phyloP scores from a whole-genome alignment of 108 stramenopile genomes.

The Fistulifera solaris region DNA sequence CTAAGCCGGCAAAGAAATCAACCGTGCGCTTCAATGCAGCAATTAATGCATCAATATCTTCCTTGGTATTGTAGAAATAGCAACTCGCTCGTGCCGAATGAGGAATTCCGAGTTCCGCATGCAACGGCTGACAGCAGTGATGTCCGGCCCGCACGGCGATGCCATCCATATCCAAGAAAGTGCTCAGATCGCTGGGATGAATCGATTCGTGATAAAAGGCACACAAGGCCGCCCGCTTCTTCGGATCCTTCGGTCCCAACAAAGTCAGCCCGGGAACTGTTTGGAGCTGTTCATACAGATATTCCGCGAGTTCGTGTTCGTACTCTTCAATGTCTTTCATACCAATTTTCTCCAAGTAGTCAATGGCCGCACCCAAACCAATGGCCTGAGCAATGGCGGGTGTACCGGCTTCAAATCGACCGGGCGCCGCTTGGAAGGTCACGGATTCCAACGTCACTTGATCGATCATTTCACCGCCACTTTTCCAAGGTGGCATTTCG shows the following conservation, averaged over 20 bases:
- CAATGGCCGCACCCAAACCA: slow-evolving; percentile 84
- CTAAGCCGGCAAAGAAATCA: slow-evolving; percentile 48
- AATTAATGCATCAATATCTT: slow-evolving; percentile 79
- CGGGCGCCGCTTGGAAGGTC: slow-evolving; percentile 83
- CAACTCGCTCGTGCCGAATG: slow-evolving; percentile 83
- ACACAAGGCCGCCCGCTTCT: slow-evolving; percentile 42
- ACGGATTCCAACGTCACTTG: slow-evolving; percentile 77
- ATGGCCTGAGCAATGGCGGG: slow-evolving; percentile 93
- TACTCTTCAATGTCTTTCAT: slow-evolving; percentile 85
- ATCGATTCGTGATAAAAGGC: slow-evolving; percentile 79
- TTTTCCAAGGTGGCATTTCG: slow-evolving; percentile 85
- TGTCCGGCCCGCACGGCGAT: slow-evolving; percentile 93
- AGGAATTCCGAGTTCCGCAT: slow-evolving; percentile 72
- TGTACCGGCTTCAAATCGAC: slow-evolving; percentile 94
- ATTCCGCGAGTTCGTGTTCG: slow-evolving; percentile 75
- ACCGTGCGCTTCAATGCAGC: slow-evolving; percentile 54
- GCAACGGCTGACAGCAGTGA: slow-evolving; percentile 97
- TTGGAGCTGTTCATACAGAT: slow-evolving; percentile 59
- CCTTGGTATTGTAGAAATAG: slow-evolving; percentile 85
- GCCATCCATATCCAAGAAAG: slow-evolving; percentile 93
- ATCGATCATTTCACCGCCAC: slow-evolving; percentile 96
- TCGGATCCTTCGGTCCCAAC: slow-evolving; percentile 65
- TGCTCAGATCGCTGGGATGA: slow-evolving; percentile 89
- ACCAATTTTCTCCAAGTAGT: slow-evolving; percentile 70
- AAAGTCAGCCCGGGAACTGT: slow-evolving; percentile 71